Base-by-base conservation (phyloP, 1,284 basidiomycete species). In the Sanguinoderma infundibulare region DNA sequence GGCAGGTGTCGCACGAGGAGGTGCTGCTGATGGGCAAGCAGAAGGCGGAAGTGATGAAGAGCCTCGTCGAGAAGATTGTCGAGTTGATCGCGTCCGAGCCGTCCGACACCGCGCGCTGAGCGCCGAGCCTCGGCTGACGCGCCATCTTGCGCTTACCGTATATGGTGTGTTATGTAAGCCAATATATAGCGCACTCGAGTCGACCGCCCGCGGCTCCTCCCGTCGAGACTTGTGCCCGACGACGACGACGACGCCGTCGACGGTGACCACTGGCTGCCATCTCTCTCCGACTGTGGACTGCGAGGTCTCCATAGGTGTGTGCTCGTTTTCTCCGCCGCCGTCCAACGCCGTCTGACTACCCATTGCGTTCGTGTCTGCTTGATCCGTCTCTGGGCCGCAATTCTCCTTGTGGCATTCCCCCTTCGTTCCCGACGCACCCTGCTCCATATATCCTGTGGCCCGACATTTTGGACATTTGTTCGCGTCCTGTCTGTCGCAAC, bases 1-100 rank as follows among this genome's bases (percentile, higher is more conserved):
- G 81, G 58, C 81, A 83, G 12, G 90, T 94, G 2, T 90, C 88
- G n/a, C 93, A 95, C 71, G 87, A 87, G 24, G 92, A 95, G 69
- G 94, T 95, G n/a, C 76, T 95, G 6, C 75, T 77, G 7, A 79
- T 86, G n/a, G 89, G 92, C 0, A 82, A 76, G 67, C 76, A 81
- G 68, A 92, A 91, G 71, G 90, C 87, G 3, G 85, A 89, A 26
- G 79, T 89, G 40, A 87, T 95, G 84, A 84, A 83, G 71, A 73
- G 73, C 47, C 75, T 95, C 47, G 90, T 94, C 14, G 84, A 84
- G 60, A 79, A 76, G 67, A 81, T 92, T 35, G 82, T 91, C 20
- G 82, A 85, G 61, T 67, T 80, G 52, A 65, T 73, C 62, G 54
- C 60, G 55, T 44, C 51, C 36, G 61, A 51, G 40, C 40, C 40